Conservation (phyloP, 2,329 filamentous ascomycete genomes). For the Ascochyta koolunga region DNA sequence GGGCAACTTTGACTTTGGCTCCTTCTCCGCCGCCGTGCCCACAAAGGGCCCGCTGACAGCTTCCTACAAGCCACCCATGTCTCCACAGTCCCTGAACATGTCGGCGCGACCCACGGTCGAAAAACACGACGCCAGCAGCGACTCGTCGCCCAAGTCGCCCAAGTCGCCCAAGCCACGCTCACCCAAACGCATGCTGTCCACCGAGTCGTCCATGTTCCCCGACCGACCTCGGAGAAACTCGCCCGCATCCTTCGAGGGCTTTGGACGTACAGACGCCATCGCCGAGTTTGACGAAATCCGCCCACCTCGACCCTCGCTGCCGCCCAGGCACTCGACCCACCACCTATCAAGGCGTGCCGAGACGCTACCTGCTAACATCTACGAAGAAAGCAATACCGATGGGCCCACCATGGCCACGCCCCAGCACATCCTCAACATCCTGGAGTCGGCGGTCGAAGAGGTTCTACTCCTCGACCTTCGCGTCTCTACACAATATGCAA, state of each 20-base stretch:
- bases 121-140: conserved; percentile 23
- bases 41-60: conserved; percentile 23
- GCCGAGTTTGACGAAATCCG: conserved; percentile 45
- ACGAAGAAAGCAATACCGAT: conserved; percentile 32
- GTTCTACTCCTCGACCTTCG: conserved; percentile 83
- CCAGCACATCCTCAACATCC: conserved; percentile 56
- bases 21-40: conserved; percentile 36
- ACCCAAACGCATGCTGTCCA: conserved; percentile 56
- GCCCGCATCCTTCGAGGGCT: conserved; percentile 53
- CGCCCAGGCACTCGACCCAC: conserved; percentile 25
- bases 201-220: conserved; percentile 50
- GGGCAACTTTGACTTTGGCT: conserved; percentile 51
- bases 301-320: conserved; percentile 41
- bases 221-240: conserved; percentile 55
- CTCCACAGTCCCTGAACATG: conserved; percentile 43
- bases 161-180: conserved; percentile 47
- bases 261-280: conserved; percentile 42
- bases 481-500: conserved; percentile 80
- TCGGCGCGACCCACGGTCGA: conserved; percentile 27
- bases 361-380: conserved; percentile 50
- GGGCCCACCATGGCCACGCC: conserved; percentile 53
- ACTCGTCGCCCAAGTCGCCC: conserved; percentile 7
- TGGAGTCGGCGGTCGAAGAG: conserved; percentile 55
- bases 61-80: conserved; percentile 33
- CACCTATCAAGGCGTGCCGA: conserved; percentile 48